Evolutionary conservation across 129 eudicot genomes (phyloP), one percentile per base, ranked within the genome.

Genomic region (Flaveria bidentis): DNA sequence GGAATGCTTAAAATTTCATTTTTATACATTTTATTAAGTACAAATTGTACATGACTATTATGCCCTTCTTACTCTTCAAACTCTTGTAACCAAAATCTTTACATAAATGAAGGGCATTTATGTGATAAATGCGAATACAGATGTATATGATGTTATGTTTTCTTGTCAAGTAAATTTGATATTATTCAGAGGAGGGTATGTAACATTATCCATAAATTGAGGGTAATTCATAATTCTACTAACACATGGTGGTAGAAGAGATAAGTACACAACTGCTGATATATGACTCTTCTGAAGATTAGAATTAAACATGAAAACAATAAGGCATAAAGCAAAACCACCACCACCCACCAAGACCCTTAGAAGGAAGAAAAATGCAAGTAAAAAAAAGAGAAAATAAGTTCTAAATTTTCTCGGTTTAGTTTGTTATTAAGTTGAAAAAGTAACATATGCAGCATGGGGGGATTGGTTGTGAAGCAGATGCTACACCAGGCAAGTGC

Each of bases 401-500:
- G 14, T 22, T 60, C 17, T 25, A 25, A 60, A 25, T 60, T 50
- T 39, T 51, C n/a, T 66, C 26, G 33, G 50, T 75, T 65, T 49
- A 10, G n/a, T 8, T 7, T 18, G 2, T 49, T 50, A 9, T 65
- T 69, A 57, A 56, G 18, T 20, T 47, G 22, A 73, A 28, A 14
- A 45, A 12, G 73, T 64, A 44, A 22, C 60, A 18, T 33, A 73
- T 80, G 86, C 89, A 95, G 99, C 86, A 86, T 95, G 96, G 99
- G 99, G 6, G 99, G 99, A 39, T 83, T 95, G 83, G 99, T 95
- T 73, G 99, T 95, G 84, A 95, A 95, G 86, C 95, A 95, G 85
- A 92, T 95, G 91, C 80, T 95, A 46, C 75, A 95, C 80, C 96
- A 95, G 81, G 99, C 97, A 75, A 91, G 84, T 74, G 82, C 88